Base-by-base conservation (phyloP, 208 protist species). In the Trypanosoma conorhini region DNA sequence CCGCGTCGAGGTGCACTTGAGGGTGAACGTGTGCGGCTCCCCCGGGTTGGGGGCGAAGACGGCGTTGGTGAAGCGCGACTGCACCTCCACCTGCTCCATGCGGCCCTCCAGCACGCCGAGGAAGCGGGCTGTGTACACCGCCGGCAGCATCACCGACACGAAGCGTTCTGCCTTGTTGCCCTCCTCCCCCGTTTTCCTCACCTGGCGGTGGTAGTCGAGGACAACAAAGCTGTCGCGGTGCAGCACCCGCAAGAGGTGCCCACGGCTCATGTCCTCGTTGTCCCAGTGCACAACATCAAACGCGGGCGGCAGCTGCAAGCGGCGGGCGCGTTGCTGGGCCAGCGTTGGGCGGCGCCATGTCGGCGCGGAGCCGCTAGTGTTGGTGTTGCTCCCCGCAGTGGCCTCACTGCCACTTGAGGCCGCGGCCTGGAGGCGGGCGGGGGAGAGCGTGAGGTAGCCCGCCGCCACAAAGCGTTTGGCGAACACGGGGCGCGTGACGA, bases 271-370 rank as follows among this genome's bases (percentile, higher is more conserved):
- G 62, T 95, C 74, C 15, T 80, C 80, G 54, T 95, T 87, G 65
- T 92, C 87, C 90, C 90, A 95, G 76, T 93, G 90, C 31, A 93
- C 86, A 67, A 95, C 62, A 61, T 95, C 89, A 70, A 95, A 95
- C 26, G 89, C 89, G 9, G 89, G 89, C 15, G 87, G 83, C 30
- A 91, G 63, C 22, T 70, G 35, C 3, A 62, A 35, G 17, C 79
- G 86, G 30, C 75, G 78, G 48, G 42, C 40, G 33, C 77, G 78
- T 33, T 77, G 77, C 56, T 81, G 74, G 9, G 62, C 72, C 55
- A 74, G 62, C 22, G 19, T 58, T 31, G 61, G 62, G n/a, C 70
- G 54, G 1, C 70, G 68, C 70, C 51, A 79, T 31, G 31, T 62
- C 22, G 35, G 70, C 24, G 31, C 72, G 19, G 64, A 68, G 61